Percentiles rank a stretch among this genome's conserved stretches.
Evolutionary conservation across 768 basidiomycete species (phyloP).

Genomic region (Tulasnella sp.): DNA sequence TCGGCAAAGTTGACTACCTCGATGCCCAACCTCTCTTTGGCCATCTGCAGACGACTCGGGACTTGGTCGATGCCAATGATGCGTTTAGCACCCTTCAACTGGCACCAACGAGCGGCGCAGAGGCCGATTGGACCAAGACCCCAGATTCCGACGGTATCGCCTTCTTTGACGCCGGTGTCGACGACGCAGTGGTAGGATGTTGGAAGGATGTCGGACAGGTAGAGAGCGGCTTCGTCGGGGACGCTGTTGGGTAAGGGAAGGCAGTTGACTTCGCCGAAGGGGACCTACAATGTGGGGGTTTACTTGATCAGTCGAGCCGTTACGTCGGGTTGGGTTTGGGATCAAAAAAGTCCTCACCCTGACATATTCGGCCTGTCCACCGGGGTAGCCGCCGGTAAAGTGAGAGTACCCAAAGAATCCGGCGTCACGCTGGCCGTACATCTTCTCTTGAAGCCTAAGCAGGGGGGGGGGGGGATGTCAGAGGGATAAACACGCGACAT

Average conservation of each 20-base stretch:
- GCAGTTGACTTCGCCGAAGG: slow-evolving; percentile 62
- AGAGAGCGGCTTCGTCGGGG: slow-evolving; percentile 52
- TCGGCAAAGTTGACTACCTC: slow-evolving; percentile 54
- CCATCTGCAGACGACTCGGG: slow-evolving; percentile 42
- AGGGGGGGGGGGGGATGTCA: background rate
- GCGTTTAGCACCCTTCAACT: slow-evolving; percentile 59
- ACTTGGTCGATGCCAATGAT: slow-evolving; percentile 66
- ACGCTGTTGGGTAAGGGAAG: slow-evolving; percentile 60
- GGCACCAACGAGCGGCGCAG: slow-evolving; percentile 51
- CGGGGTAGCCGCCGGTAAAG: slow-evolving; percentile 64
- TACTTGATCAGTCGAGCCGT: background rate
- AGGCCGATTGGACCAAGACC: slow-evolving; percentile 62
- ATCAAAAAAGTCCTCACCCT: slow-evolving; percentile 35
- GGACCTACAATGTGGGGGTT: slow-evolving; percentile 26
- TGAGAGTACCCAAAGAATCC: slow-evolving; percentile 65
- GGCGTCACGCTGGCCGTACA: slow-evolving; percentile 62
- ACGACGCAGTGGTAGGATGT: slow-evolving; percentile 69
- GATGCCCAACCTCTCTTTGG: slow-evolving; percentile 40
- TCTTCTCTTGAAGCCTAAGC: slow-evolving; percentile 42
- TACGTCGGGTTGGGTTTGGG: background rate
- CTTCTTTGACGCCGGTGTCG: slow-evolving; percentile 64
- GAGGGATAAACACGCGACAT: slow-evolving; percentile 8
- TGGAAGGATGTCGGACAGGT: slow-evolving; percentile 55
- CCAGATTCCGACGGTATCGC: slow-evolving; percentile 66
- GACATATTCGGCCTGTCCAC: slow-evolving; percentile 69